Evolutionary conservation across 176 grass and related monocot species (phyloP).

Genomic region (Paspalum notatum): DNA sequence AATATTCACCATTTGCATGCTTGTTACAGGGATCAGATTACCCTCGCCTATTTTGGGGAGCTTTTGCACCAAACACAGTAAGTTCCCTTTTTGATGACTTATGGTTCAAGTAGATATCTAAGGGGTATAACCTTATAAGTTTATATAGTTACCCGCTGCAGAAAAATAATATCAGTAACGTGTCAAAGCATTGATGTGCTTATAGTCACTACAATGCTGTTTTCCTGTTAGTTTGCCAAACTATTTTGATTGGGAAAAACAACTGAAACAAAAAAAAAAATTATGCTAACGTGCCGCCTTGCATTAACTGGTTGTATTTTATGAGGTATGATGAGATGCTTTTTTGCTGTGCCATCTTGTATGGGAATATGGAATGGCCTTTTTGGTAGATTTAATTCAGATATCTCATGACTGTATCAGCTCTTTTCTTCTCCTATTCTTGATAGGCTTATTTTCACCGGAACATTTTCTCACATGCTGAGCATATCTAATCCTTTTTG

Average conservation of each 20-base stretch:
- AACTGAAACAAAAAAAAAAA: background rate
- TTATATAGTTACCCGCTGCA: conserved; percentile 18
- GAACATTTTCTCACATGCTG: background rate
- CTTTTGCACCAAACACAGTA: conserved; percentile 89
- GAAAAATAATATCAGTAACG: background rate
- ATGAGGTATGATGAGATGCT: background rate
- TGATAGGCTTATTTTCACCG: conserved; percentile 3
- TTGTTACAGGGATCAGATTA: conserved; percentile 78
- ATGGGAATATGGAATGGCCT: background rate
- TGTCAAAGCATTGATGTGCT: background rate
- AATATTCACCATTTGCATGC: conserved; percentile 42
- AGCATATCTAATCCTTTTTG: background rate
- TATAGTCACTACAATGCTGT: background rate
- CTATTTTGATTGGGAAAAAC: background rate
- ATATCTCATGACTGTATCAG: background rate
- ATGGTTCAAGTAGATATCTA: conserved; percentile 32
- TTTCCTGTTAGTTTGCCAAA: conserved; percentile 4
- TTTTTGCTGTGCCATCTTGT: background rate
- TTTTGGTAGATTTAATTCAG: conserved; percentile 7
- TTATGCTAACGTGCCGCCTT: background rate
- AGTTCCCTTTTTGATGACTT: conserved; percentile 34
- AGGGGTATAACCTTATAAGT: conserved; percentile 18
- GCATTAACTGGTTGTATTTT: background rate
- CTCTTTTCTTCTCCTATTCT: conserved; percentile 9
- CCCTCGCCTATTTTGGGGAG: conserved; percentile 86